phyloP scores from a whole-genome alignment of 1,284 basidiomycete genomes.

The Sporisorium graminicola region DNA sequence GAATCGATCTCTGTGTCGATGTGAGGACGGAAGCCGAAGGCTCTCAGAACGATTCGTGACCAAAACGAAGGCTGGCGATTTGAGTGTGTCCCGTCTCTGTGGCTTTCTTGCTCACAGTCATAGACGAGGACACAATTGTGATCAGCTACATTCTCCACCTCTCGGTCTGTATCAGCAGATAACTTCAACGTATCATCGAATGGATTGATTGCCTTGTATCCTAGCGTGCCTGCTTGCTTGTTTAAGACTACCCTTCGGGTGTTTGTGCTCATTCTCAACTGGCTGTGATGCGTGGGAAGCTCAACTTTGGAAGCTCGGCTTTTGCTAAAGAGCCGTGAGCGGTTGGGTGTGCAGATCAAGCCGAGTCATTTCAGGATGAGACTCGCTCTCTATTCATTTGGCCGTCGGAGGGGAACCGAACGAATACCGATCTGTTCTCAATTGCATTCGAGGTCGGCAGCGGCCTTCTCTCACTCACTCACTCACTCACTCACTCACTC shows the following conservation, averaged over 20 bases:
- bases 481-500: not conserved
- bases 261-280: not conserved
- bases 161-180: too few relatives aligned
- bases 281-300: too few relatives aligned
- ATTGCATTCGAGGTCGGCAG: not conserved
- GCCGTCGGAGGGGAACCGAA: not conserved
- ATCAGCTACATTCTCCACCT: constrained; percentile 38
- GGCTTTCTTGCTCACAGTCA: constrained; percentile 12
- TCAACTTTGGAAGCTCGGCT: too few relatives aligned
- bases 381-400: not conserved
- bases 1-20: not conserved
- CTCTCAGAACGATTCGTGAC: constrained; percentile 32
- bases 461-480: too few relatives aligned
- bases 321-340: too few relatives aligned
- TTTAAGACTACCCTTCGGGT: not conserved
- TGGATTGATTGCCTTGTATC: not conserved
- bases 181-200: not conserved
- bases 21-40: constrained; percentile 36
- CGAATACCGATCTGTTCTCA: not conserved
- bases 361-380: too few relatives aligned
- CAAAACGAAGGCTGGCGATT: constrained; percentile 43
- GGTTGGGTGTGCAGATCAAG: too few relatives aligned
- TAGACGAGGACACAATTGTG: constrained; percentile 58
- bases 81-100: constrained; percentile 55
- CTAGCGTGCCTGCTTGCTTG: not conserved